Base-by-base conservation (phyloP, 2,329 filamentous ascomycete species). In the Pleurostoma richardsiae region DNA sequence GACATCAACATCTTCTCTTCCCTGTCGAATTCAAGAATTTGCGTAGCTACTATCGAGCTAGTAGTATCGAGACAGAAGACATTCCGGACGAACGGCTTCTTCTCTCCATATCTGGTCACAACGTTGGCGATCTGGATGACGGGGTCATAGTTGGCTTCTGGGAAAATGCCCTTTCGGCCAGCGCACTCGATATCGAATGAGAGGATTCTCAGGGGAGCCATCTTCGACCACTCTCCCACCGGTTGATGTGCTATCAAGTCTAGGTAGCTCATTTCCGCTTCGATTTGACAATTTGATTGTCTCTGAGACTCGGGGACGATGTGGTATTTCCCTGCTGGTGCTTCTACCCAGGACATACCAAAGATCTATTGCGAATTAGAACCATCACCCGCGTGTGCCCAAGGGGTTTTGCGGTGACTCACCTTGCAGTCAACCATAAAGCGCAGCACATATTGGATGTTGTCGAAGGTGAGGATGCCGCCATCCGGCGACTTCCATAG, bases 101-200 rank as follows among this genome's bases (percentile, higher is more conserved):
- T 86, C 56, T 99, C 94, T 76, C 94, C 94, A 54, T 96, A 96
- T 59, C 85, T 79, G 30, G 91, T 97, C 19, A 99, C 92, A 5
- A 97, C 82, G 59, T 96, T 97, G 48, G 94, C 94, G 53, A 99
- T 99, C 65, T 99, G 94, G 55, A 99, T 99, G 54, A 99, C 91
- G 0, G 92, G 90, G 59, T 99, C 94, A 26, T 89, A 72, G 50
- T 92, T 83, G 7, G 95, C 84, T 65, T 99, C 94, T 0, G 95
- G 94, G 60, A 99, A 99, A 60, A 99, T 87, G 54, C 94, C 94
- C 69, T 99, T 97, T 56, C 95, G 87, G 44, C 94, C 94, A 56
- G 94, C 94, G 66, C 94, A 99, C 67, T 99, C 94, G 57, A 99
- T 99, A 80, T 99, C 94, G 60, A 99, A 97, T 4, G 94, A 97